Conservation (phyloP, 2,329 filamentous ascomycete genomes). For the Exophiala phaeomuriformis region DNA sequence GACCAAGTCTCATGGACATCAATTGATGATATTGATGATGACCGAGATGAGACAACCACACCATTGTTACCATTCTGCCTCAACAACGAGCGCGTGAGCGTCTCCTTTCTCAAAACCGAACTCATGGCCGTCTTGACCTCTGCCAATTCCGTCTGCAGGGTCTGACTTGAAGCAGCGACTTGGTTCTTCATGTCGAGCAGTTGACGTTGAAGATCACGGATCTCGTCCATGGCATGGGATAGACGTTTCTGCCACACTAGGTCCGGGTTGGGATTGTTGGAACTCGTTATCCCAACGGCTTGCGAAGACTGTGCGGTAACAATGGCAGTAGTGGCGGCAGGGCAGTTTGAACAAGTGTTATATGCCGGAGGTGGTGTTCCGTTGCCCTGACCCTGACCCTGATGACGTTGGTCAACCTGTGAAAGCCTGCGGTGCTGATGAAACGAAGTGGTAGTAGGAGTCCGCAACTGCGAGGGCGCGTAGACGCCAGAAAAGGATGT, state of each 20-base stretch:
- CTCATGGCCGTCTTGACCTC: conserved; percentile 20
- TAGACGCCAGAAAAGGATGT: too few species aligned
- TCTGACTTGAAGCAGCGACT: conserved; percentile 16
- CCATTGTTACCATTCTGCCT: neutral
- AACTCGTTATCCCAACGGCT: too few species aligned
- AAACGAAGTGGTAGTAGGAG: conserved; percentile 14
- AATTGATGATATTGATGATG: too few species aligned
- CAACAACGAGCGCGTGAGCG: conserved; percentile 8
- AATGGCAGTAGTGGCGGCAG: too few species aligned
- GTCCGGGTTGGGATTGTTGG: conserved; percentile 10
- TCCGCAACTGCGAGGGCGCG: neutral
- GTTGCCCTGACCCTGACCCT: too few species aligned
- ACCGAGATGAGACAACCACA: too few species aligned
- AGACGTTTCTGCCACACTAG: conserved; percentile 23
- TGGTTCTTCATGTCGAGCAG: conserved; percentile 16
- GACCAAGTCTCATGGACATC: conserved; percentile 13
- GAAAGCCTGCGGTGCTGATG: conserved; percentile 10
- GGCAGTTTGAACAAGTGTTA: neutral
- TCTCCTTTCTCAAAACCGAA: conserved; percentile 24
- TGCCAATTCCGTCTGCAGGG: conserved; percentile 20
- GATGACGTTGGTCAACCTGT: conserved; percentile 4
- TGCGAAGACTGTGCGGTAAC: too few species aligned
- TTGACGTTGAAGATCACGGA: conserved; percentile 22
- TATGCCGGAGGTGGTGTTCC: conserved; percentile 17
- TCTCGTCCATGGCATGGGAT: conserved; percentile 24